Conservation (phyloP, 2,329 filamentous ascomycete genomes). For the Xylaria sp. region DNA sequence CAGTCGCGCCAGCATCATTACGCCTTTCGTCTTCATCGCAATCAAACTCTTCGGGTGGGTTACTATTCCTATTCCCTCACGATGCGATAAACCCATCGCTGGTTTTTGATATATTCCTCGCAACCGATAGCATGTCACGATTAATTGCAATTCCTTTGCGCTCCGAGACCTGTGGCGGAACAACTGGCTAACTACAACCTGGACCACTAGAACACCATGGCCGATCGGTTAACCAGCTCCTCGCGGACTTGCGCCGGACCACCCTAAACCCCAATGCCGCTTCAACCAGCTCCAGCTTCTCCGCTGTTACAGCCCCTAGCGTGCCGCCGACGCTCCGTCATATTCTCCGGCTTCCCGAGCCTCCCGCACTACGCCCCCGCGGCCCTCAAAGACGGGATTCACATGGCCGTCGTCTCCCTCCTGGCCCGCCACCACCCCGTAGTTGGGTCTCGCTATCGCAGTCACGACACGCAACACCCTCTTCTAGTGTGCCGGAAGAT, state of each 20-base stretch:
- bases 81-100: not conserved
- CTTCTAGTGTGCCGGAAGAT: conserved; percentile 29
- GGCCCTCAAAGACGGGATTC: conserved; percentile 58
- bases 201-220: conserved; percentile 49
- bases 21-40: conserved; percentile 53
- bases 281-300: conserved; percentile 47
- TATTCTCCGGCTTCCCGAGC: conserved; percentile 69
- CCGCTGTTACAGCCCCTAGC: conserved; percentile 56
- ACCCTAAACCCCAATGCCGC: conserved; percentile 48
- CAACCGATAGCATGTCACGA: not conserved
- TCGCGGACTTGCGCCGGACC: conserved; percentile 66
- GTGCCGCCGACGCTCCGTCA: conserved; percentile 69
- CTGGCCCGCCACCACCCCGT: conserved; percentile 68
- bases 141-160: not conserved
- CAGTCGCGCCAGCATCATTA: conserved; percentile 63
- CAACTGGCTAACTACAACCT: conserved; percentile 10
- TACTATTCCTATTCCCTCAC: not conserved
- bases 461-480: conserved; percentile 47
- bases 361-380: conserved; percentile 63
- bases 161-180: not conserved
- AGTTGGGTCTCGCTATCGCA: conserved; percentile 63
- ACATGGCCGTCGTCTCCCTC: conserved; percentile 63
- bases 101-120: not conserved
- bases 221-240: conserved; percentile 68
- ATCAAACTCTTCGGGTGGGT: conserved; percentile 41